phyloP scores from a whole-genome alignment of 305 asterid species.

The Solanum hybrid region DNA sequence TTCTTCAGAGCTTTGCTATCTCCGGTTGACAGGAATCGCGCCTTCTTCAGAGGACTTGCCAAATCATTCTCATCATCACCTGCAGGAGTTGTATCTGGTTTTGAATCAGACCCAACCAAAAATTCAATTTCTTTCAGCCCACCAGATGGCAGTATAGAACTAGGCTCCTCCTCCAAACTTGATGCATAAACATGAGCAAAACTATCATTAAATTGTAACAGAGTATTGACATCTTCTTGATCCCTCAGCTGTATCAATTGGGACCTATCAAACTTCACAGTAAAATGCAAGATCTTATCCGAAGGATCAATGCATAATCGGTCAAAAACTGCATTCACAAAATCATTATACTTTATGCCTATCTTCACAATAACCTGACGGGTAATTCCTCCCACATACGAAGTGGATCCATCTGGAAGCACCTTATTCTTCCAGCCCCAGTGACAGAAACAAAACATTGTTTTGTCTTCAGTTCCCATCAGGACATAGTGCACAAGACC shows the following conservation, averaged over 20 bases:
- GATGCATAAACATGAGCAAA: background rate
- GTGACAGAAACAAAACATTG: background rate
- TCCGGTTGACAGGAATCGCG: background rate
- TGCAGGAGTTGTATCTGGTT: constrained; percentile 3
- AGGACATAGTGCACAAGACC: background rate
- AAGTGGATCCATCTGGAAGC: background rate
- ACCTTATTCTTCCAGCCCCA: background rate
- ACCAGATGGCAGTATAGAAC: background rate
- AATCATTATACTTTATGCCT: background rate
- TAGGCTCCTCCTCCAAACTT: background rate
- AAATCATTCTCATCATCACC: background rate
- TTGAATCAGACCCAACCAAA: constrained; percentile 25
- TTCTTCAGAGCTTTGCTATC: background rate
- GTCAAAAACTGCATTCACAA: background rate
- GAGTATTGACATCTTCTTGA: background rate
- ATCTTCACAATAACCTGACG: background rate
- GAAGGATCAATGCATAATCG: background rate
- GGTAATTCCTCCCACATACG: background rate
- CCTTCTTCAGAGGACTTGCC: background rate
- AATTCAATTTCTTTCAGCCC: constrained; percentile 14
- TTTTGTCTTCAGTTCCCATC: background rate
- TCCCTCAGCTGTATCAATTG: background rate
- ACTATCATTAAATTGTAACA: background rate
- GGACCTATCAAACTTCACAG: background rate
- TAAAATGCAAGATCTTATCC: background rate